Evolutionary conservation across 345 rosid genomes (phyloP), one percentile per base, ranked within the genome.

Genomic region (Populus alba): DNA sequence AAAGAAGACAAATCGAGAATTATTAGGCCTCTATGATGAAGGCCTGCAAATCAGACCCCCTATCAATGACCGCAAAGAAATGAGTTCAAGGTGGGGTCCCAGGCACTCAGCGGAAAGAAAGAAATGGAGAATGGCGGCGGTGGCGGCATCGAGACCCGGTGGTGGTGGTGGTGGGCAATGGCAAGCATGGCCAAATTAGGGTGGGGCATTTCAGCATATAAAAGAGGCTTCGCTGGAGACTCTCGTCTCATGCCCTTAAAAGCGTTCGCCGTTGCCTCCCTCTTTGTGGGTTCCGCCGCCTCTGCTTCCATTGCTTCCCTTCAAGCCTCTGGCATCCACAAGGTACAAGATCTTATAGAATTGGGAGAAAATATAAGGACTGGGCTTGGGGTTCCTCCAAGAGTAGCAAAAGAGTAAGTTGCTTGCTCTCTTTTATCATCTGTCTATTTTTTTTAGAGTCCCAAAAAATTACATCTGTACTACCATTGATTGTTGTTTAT

Each of bases 241-340:
- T 68, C 81, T 77, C 82, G 86, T 6, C 70, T 89, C 16, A 88
- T 91, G 92, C 90, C 91, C 13, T 33, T 91, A 8, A 91, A 88
- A 79, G 94, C 94, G 76, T 86, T 86, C 53, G 86, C 84, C 2
- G 86, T 89, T 70, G 91, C 88, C 11, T 89, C 92, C 33, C 92
- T 91, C 78, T 91, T 89, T 72, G 87, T 89, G 57, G 91, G 94
- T 23, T 86, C 90, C 23, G 81, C 86, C 59, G 88, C 88, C 55
- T 75, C 89, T 1, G 83, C 87, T 59, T 75, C 89, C 75, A 17
- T 88, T 68, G 87, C 87, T 43, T 72, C 82, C 66, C 83, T 91
- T 29, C 83, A 80, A n/a, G 94, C 89, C 49, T 80, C 83, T 22
- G 94, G 90, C 55, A 83, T 91, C 77, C 87, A 80, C 79, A 83